Percentiles rank a stretch among this genome's conserved stretches.
phyloP scores from a whole-genome alignment of 2,329 filamentous ascomycete genomes.

The Neopestalotiopsis clavispora region DNA sequence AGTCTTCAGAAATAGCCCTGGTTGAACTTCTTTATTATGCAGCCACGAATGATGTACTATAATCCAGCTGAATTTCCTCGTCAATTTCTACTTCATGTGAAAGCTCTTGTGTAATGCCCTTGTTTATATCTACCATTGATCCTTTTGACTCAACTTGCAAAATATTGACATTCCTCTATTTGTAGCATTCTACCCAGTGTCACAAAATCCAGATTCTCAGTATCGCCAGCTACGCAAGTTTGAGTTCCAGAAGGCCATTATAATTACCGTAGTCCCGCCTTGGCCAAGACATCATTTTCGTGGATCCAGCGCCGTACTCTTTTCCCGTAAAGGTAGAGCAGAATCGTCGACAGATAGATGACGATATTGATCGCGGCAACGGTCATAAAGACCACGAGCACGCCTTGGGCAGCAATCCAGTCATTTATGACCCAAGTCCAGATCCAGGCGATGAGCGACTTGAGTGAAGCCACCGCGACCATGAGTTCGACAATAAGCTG shows the following conservation, averaged over 20 bases:
- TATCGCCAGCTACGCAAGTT: not conserved
- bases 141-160: no score
- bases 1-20: no score
- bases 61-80: no score
- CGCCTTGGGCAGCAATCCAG: not conserved
- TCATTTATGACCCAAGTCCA: constrained; percentile 11
- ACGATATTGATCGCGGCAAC: constrained; percentile 7
- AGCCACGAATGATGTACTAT: no score
- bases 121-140: no score
- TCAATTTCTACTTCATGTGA: no score
- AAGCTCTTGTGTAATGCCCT: no score
- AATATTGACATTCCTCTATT: no score
- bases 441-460: constrained; percentile 10
- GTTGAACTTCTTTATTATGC: no score
- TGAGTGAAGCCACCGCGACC: constrained; percentile 8
- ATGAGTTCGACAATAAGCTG: constrained; percentile 9
- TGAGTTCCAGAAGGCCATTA: not conserved
- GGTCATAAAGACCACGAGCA: constrained; percentile 5
- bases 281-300: not conserved
- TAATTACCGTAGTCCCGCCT: not conserved
- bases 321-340: not conserved
- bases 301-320: not conserved
- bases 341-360: not conserved
- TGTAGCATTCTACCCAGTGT: not conserved
- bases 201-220: not conserved